Evolutionary conservation across 2,329 filamentous ascomycete genomes (phyloP).

Genomic region (Colletotrichum neosansevieriae): DNA sequence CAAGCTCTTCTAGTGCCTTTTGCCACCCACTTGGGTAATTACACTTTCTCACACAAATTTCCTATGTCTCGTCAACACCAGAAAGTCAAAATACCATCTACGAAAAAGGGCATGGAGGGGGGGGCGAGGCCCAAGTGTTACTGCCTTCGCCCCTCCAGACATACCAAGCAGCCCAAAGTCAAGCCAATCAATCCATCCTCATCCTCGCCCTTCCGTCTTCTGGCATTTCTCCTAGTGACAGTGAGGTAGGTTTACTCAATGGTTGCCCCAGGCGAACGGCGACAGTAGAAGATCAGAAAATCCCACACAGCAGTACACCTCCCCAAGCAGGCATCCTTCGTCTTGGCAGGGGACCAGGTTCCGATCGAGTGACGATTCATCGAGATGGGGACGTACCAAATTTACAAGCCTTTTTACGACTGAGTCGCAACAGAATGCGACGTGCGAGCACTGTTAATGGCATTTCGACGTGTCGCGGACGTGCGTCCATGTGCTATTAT

Average conservation of each 20-base stretch:
- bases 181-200: constrained; percentile 6
- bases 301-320: neutral
- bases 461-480: constrained; percentile 4
- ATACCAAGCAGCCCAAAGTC: neutral
- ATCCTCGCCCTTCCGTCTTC: constrained; percentile 1
- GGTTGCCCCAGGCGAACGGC: neutral
- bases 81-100: constrained; percentile 20
- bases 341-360: constrained; percentile 30
- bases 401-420: neutral
- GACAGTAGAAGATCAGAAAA: constrained; percentile 1
- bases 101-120: neutral
- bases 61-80: neutral
- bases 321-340: constrained; percentile 10
- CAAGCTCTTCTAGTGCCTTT: too few relatives aligned
- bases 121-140: constrained; percentile 1
- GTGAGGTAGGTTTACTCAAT: neutral
- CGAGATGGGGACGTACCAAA: constrained; percentile 12
- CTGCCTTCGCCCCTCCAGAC: neutral
- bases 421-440: neutral
- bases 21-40: too few relatives aligned
- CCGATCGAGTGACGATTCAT: constrained; percentile 11
- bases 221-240: neutral
- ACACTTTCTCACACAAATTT: too few relatives aligned
- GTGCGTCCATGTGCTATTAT: constrained; percentile 23
- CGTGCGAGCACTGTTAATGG: neutral